Evolutionary conservation across 1,284 basidiomycete genomes (phyloP), one percentile per base, ranked within the genome.

Genomic region (Pseudomicrostroma phylloplanum): DNA sequence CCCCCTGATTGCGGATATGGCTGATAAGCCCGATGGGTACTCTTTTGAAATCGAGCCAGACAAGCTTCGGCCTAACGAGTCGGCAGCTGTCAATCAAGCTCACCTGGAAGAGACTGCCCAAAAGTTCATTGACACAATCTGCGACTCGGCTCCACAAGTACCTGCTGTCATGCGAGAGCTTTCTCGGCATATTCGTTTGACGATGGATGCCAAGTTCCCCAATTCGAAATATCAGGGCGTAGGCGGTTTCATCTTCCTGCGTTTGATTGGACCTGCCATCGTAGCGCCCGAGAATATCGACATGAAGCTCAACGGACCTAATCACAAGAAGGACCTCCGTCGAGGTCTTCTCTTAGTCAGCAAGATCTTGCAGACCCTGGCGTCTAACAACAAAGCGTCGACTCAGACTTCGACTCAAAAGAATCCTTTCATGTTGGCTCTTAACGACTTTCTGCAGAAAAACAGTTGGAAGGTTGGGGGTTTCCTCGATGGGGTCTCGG

Each of bases 261-360:
- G 74, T 39, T 73, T 76, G 64, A 76, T 76, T 65, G 72, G 66
- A 43, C 74, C 74, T 1, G 74, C 71, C 12, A 67, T 76, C 12
- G 74, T 74, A 6, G 69, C 74, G 41, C 74, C 74, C 6, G 67
- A 74, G 59, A 71, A 70, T 58, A 76, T 76, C 66, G 74, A 76
- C 55, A 69, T 76, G 65, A 72, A 76, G 54, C 63, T 76, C 11
- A 69, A 71, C 0, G 69, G 67, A 1, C 65, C 71, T 1, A 67
- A 67, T 55, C 30, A 36, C 30, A 36, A 36, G 30, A 70, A 67
- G 48, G 74, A 74, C 48, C 60, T 74, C 1, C 69, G 73, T 17
- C 62, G 72, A 17, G 74, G 74, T 8, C 49, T 76, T 36, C 66
- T 76, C 40, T 57, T 76, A 49, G 70, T 76, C 63, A 69, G 68